These are phyloP conservation scores for Suhomyces sp. DNA, from an alignment of 805 yeast species.

Conservation along the genomic window DNA sequence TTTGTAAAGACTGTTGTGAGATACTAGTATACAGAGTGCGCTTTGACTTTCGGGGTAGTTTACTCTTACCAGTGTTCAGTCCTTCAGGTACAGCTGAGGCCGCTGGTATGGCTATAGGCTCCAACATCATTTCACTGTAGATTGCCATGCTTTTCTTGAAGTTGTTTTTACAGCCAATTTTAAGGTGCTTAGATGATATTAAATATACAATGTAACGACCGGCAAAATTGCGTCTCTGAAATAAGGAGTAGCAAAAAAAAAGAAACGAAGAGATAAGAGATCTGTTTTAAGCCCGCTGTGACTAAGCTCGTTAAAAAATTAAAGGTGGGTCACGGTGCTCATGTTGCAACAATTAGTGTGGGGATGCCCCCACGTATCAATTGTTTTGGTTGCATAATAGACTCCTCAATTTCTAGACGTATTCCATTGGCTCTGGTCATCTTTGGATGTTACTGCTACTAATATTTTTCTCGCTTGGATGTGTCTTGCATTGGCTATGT, in stretches of 20 bases:
- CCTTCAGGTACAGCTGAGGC: background rate
- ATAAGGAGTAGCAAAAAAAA: background rate
- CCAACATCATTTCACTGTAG: background rate
- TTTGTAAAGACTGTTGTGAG: conserved; percentile 1
- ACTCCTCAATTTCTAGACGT: background rate
- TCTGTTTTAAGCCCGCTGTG: background rate
- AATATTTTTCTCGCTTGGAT: background rate
- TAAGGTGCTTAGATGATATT: background rate
- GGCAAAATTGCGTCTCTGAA: background rate
- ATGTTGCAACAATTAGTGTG: background rate
- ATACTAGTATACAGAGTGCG: conserved; percentile 4
- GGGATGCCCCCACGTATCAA: background rate
- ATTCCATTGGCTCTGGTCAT: background rate
- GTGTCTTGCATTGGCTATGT: background rate
- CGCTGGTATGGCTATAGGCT: conserved; percentile 3
- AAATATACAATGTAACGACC: background rate
- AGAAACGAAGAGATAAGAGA: conserved; percentile 4
- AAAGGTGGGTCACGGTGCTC: background rate
- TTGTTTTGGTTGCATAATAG: background rate
- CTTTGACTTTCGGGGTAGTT: background rate
- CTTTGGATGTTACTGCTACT: background rate
- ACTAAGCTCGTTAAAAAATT: background rate
- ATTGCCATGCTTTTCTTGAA: background rate
- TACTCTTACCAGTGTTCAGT: background rate
- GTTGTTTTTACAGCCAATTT: background rate